phyloP scores from a whole-genome alignment of 2,329 filamentous ascomycete genomes.

The Epichloe uncinata region DNA sequence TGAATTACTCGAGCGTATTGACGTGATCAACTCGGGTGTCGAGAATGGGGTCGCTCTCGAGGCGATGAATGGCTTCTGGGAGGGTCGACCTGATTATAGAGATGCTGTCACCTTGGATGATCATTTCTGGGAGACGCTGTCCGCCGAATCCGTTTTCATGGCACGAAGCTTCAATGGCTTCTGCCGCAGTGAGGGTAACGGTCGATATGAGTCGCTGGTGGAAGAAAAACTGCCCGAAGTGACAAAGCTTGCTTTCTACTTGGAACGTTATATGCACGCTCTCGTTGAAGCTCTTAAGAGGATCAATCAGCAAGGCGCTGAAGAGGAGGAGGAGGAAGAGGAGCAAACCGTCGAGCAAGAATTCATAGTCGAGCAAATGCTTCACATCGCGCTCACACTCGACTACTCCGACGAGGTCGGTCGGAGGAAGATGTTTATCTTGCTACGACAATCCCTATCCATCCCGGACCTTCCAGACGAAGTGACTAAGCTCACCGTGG shows the following conservation, averaged over 20 bases:
- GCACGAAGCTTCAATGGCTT: constrained; percentile 90
- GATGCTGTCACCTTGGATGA: constrained; percentile 61
- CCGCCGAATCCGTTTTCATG: constrained; percentile 79
- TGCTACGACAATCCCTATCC: constrained; percentile 74
- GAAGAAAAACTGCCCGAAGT: constrained; percentile 96
- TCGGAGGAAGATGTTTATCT: constrained; percentile 85
- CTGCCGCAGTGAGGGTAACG: constrained; percentile 60
- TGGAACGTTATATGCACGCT: constrained; percentile 65
- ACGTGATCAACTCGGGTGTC: constrained; percentile 78
- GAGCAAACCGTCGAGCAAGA: constrained; percentile 83
- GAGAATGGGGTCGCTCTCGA: constrained; percentile 85
- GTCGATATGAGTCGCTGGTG: constrained; percentile 59
- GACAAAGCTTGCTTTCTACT: constrained; percentile 74
- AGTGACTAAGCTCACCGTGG: constrained; percentile 74
- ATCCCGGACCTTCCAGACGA: constrained; percentile 84
- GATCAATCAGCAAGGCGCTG: constrained; percentile 39
- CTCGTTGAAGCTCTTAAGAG: constrained; percentile 51
- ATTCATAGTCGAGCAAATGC: constrained; percentile 88
- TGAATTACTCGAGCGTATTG: constrained; percentile 86
- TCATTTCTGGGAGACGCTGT: constrained; percentile 66
- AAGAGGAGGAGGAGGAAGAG: constrained; percentile 50
- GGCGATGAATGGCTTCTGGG: constrained; percentile 95
- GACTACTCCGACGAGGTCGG: constrained; percentile 98
- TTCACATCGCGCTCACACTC: constrained; percentile 81
- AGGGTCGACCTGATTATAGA: constrained; percentile 71